A percentile compares a stretch with the other conserved stretches of the same genome.
These are phyloP conservation scores for Funneliformis caledonium DNA, from an alignment of 371 early-diverging fungal genomes.

Conservation along the genomic window DNA sequence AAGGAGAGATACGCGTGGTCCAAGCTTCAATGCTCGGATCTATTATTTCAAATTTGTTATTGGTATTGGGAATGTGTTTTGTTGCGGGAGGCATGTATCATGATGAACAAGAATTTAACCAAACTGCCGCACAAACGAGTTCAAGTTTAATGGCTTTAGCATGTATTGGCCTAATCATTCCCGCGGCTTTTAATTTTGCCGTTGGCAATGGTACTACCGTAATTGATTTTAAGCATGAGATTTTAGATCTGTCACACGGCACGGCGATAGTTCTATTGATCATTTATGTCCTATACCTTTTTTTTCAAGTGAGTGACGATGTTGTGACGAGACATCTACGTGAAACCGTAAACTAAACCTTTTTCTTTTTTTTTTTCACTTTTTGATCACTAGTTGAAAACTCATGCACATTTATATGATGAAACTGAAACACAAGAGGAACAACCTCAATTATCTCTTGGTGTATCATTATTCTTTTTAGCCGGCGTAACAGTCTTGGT, in stretches of 20 bases:
- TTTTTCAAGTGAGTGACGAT: conserved; percentile 68
- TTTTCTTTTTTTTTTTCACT: background rate
- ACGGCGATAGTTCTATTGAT: conserved; percentile 75
- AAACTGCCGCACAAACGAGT: conserved; percentile 78
- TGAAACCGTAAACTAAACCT: background rate
- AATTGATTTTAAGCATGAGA: conserved; percentile 51
- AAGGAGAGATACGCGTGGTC: conserved; percentile 77
- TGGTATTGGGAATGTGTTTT: conserved; percentile 79
- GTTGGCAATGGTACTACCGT: conserved; percentile 46
- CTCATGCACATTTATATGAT: conserved; percentile 47
- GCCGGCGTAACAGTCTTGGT: conserved; percentile 63
- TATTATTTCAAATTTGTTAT: conserved; percentile 80
- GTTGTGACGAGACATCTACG: too few relatives aligned
- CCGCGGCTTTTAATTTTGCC: conserved; percentile 69
- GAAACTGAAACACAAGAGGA: conserved; percentile 30
- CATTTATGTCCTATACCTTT: conserved; percentile 73
- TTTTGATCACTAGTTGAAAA: too few relatives aligned
- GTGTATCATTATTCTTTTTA: conserved; percentile 38
- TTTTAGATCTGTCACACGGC: conserved; percentile 66
- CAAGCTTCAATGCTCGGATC: conserved; percentile 89
- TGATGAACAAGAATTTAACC: conserved; percentile 74
- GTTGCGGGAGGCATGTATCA: conserved; percentile 75
- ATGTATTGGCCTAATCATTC: conserved; percentile 74
- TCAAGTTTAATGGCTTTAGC: conserved; percentile 79
- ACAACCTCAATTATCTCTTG: conserved; percentile 25